Base-by-base conservation (phyloP, 2,329 filamentous ascomycete genomes). In the Pseudogymnoascus sp. region DNA sequence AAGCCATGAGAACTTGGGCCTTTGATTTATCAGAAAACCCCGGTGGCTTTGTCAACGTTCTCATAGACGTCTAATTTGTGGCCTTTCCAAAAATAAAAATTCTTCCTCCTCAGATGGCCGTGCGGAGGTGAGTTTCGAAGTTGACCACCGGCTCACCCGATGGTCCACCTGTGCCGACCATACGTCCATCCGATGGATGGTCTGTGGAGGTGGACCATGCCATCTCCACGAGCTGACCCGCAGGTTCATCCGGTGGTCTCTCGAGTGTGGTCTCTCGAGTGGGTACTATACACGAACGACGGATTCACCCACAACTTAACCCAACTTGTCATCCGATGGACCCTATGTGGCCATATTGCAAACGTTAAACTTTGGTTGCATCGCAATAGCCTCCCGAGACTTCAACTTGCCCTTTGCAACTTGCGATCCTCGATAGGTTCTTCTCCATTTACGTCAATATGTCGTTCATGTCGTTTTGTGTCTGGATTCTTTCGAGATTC, bases 401-500 rank as follows among this genome's bases (percentile, higher is more conserved):
- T 38, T 38, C 37, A 38, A 3, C 37, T 38, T 38, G 37, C 37
- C 37, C 37, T 38, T 3, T 38, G 37, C 14, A 2, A 2, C 37
- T 38, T 38, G 1, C 37, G 37, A 38, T 14, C 4, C 37, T 6
- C 7, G 37, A 38, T 38, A 38, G 4, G 0, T 38, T 38, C 16
- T 38, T n/a, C 14, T 16, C 37, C 4, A 38, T 38, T 38, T 5
- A 38, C 37, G 10, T 56, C 44, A 59, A 35, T 26, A 65, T 65
- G 50, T 63, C 59, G 13, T 60, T 63, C 33, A 60, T 35, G 37
- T 63, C 44, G 29, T 59, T 64, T 63, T 29, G 59, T 33, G 13
- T 33, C n/a, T 62, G 13, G 40, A 13, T 61, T 14, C 26, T 62
- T 14, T 63, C 61, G 10, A 66, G 53, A 47, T 53, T 65, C 13